phyloP scores from a whole-genome alignment of 2,329 filamentous ascomycete genomes.

The Celoporthe dispersa region DNA sequence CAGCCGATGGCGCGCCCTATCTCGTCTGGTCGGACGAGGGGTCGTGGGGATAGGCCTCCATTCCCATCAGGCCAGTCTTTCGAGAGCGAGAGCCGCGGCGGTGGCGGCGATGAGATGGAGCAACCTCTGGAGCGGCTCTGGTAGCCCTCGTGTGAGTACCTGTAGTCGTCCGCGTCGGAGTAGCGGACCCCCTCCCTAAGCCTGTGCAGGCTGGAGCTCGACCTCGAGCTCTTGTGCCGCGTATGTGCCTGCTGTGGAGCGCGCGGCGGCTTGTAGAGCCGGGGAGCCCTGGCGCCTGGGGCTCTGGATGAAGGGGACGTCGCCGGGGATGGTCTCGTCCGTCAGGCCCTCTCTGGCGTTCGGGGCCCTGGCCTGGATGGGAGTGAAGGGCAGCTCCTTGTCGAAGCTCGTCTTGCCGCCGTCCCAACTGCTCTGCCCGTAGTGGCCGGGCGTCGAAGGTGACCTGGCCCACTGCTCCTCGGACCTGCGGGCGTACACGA shows the following conservation, averaged over 20 bases:
- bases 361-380: constrained; percentile 62
- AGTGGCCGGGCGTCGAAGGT: constrained; percentile 28
- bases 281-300: constrained; percentile 58
- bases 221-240: constrained; percentile 52
- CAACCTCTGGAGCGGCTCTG: constrained; percentile 27
- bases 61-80: constrained; percentile 48
- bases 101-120: constrained; percentile 46
- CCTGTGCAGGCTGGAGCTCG: constrained; percentile 48
- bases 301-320: constrained; percentile 60
- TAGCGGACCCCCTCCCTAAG: constrained; percentile 40
- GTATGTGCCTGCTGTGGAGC: constrained; percentile 44
- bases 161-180: constrained; percentile 39
- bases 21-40: constrained; percentile 49
- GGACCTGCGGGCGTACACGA: constrained; percentile 53
- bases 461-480: constrained; percentile 39
- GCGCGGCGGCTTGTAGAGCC: constrained; percentile 55
- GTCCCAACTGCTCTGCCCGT: constrained; percentile 38
- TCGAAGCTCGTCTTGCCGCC: constrained; percentile 50
- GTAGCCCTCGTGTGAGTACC: constrained; percentile 41
- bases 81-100: constrained; percentile 50
- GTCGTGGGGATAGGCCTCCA: constrained; percentile 53
- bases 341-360: constrained; percentile 67
- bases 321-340: constrained; percentile 64
- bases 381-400: constrained; percentile 48
- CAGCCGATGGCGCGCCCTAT: constrained; percentile 62